phyloP scores from a whole-genome alignment of 1,284 basidiomycete genomes.

The Boletus holoroseus region DNA sequence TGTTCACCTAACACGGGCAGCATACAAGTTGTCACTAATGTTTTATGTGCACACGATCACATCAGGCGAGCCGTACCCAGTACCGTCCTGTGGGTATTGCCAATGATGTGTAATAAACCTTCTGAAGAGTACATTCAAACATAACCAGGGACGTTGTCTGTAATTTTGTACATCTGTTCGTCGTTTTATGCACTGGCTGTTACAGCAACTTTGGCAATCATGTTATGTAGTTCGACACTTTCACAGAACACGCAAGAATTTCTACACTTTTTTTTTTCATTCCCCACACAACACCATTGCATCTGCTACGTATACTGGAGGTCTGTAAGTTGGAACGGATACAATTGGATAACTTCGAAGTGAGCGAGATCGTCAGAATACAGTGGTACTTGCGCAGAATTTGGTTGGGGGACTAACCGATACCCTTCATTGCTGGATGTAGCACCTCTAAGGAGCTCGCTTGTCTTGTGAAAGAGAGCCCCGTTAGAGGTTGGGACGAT shows the following conservation, averaged over 20 bases:
- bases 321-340: not conserved
- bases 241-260: no score
- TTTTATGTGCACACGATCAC: slow-evolving; percentile 2
- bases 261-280: not conserved
- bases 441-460: slow-evolving; percentile 2
- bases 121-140: not conserved
- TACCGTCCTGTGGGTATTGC: not conserved
- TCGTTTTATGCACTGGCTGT: not conserved
- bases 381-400: no score
- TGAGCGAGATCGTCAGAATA: not conserved
- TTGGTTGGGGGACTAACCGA: not conserved
- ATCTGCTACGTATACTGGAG: not conserved
- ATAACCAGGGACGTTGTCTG: not conserved
- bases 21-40: slow-evolving; percentile 4
- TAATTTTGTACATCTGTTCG: slow-evolving; percentile 1
- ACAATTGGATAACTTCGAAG: not conserved
- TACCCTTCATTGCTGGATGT: not conserved
- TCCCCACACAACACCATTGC: not conserved
- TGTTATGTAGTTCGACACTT: not conserved
- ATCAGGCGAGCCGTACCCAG: slow-evolving; percentile 6
- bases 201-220: not conserved
- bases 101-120: slow-evolving; percentile 1
- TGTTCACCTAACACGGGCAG: not conserved
- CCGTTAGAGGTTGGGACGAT: slow-evolving; percentile 19
- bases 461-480: slow-evolving; percentile 14